Evolutionary conservation across 23 red algal genomes (phyloP), one percentile per base, ranked within the genome.

Genomic region (Gracilaria vermiculophylla): DNA sequence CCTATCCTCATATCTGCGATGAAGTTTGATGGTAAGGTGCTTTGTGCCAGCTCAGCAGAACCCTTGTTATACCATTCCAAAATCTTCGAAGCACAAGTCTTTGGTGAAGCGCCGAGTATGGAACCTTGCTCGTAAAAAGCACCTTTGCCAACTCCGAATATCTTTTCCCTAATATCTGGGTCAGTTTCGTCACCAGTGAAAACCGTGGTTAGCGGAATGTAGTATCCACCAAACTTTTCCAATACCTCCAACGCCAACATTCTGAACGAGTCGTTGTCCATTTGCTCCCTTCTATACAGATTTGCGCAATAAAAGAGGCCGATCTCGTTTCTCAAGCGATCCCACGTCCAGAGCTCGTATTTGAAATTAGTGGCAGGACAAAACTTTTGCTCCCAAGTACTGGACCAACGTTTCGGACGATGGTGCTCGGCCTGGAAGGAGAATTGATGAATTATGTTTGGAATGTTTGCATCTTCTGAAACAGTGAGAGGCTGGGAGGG

Each of bases 181-280:
- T 80, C 89, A 17, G n/a, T 83, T 48, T 40, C 69, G 31, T 53
- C 60, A 37, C 78, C 72, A 1, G 34, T 76, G 62, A 83, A 92
- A 51, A 92, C 31, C 33, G 79, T 80, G 20, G 65, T 51, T 2
- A 94, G 28, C 0, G 91, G 91, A 12, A 87, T 48, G 53, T 83
- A 82, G 69, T 86, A 85, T 27, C 91, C 91, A 39, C 91, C 91
- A 41, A 25, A 73, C 42, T 56, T 65, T 12, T 94, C 71, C 39
- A 94, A 35, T 0, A 94, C 69, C 48, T 94, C 91, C 80, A 94
- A 24, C 14, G 81, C 91, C 24, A 94, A 39, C 75, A 94, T 50
- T 53, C 17, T 43, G 31, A 94, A 21, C 6, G 76, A 77, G 62
- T 35, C 31, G 23, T 49, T 60, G 28, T 82, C 91, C 91, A 83